Percentiles rank a stretch among this genome's conserved stretches.
phyloP scores from a whole-genome alignment of 1,139 yeast species.

The Kazachstania sp. region DNA sequence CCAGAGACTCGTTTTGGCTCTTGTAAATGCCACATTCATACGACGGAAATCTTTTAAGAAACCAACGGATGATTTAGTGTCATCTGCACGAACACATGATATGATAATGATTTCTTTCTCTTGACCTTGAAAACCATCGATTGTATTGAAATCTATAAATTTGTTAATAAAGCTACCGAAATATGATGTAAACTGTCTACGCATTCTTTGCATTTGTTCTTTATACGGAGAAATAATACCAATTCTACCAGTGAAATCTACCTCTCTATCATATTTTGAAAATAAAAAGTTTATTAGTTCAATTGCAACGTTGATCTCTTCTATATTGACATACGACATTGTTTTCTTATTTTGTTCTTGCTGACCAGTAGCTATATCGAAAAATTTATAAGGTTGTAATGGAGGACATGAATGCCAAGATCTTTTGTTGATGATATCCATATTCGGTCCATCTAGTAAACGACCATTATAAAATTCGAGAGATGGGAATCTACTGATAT shows the following conservation, averaged over 20 bases:
- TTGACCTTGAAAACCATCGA: slow-evolving; percentile 98
- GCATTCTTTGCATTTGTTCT: slow-evolving; percentile 64
- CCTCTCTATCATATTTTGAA: slow-evolving; percentile 38
- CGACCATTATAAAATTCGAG: slow-evolving; percentile 66
- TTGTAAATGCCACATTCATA: slow-evolving; percentile 92
- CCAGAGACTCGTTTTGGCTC: slow-evolving; percentile 92
- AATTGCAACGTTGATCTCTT: slow-evolving; percentile 66
- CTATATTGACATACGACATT: slow-evolving; percentile 58
- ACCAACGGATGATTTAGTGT: slow-evolving; percentile 53
- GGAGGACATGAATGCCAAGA: slow-evolving; percentile 62
- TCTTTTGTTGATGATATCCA: slow-evolving; percentile 49
- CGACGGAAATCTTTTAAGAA: slow-evolving; percentile 83
- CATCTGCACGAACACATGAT: slow-evolving; percentile 89
- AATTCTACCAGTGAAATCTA: slow-evolving; percentile 58
- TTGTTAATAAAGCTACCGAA: slow-evolving; percentile 58
- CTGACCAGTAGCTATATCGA: slow-evolving; percentile 55
- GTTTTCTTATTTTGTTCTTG: slow-evolving; percentile 59
- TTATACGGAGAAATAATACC: slow-evolving; percentile 95
- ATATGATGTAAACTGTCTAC: slow-evolving; percentile 44
- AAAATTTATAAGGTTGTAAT: slow-evolving; percentile 72
- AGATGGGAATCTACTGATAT: slow-evolving; percentile 80
- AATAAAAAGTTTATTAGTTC: slow-evolving; percentile 57
- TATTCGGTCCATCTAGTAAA: slow-evolving; percentile 66
- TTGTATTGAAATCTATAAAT: slow-evolving; percentile 83
- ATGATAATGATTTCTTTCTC: slow-evolving; percentile 89